These are phyloP conservation scores for Amanita subjunquillea DNA, from an alignment of 768 basidiomycete species.

Conservation along the genomic window DNA sequence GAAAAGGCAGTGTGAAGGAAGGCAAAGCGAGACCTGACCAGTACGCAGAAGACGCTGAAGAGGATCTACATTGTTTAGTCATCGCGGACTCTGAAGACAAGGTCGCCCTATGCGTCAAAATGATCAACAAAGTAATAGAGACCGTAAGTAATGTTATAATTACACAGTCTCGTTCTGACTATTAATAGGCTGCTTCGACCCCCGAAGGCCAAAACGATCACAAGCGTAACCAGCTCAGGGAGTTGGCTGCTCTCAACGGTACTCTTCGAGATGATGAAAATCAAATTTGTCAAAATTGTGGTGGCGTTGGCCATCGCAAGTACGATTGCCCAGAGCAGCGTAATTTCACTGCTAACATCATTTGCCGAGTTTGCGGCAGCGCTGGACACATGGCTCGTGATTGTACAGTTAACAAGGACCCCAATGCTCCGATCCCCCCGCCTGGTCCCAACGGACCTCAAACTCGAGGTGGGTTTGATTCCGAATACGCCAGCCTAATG, in stretches of 20 bases:
- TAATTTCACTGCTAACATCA: constrained; percentile 98
- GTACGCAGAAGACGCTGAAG: constrained; percentile 93
- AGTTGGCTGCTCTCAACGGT: constrained; percentile 94
- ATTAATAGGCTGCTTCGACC: constrained; percentile 83
- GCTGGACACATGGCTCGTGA: constrained; percentile 99
- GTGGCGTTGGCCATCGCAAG: constrained; percentile 91
- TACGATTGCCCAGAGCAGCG: constrained; percentile 98
- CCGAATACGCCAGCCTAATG: constrained; percentile 96
- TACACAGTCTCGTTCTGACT: constrained; percentile 3
- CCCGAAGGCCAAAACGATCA: constrained; percentile 99
- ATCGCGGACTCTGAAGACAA: constrained; percentile 89
- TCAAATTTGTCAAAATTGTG: constrained; percentile 97
- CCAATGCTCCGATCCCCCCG: constrained; percentile 47
- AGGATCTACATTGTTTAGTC: constrained; percentile 97
- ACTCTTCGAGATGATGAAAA: constrained; percentile 99
- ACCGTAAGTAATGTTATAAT: constrained; percentile 48
- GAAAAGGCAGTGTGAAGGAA: constrained; percentile 98
- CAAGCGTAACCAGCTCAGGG: constrained; percentile 97
- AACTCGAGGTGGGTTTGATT: constrained; percentile 81
- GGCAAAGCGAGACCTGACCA: constrained; percentile 94
- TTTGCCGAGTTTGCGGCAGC: constrained; percentile 96
- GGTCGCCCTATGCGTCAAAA: constrained; percentile 80
- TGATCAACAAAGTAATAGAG: constrained; percentile 98
- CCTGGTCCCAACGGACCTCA: constrained; percentile 39
- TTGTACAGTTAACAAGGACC: constrained; percentile 89